Base-by-base conservation (phyloP, 495 filamentous ascomycete genomes). In the Penicillium riverlandense region DNA sequence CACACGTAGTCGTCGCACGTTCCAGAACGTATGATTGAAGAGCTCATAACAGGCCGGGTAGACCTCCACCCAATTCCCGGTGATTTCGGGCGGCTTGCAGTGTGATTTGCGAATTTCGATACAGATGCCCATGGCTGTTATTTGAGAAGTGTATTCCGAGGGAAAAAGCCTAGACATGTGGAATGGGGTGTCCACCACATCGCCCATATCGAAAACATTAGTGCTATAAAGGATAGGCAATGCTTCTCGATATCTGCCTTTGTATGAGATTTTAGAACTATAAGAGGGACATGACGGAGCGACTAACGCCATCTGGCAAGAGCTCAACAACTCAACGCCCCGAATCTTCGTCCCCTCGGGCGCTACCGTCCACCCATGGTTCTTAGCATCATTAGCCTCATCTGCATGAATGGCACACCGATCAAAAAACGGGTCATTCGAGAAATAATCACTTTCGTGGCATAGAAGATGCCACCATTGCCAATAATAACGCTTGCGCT, bases 401-500 rank as follows among this genome's bases (percentile, higher is more conserved):
- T 38, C 34, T 8, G 16, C 22, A 11, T 8, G 10, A 10, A 13
- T 32, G 3, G 10, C n/a, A 41, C 47, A 49, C 8, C 11, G 12
- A 15, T 54, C 43, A 9, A 28, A 13, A 31, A 8, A 12, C 11
- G 12, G 14, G 14, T 50, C 47, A 11, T 43, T 7, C 27, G 32
- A 6, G 11, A 44, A 51, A 11, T 6, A 11, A 36, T 45, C 29
- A 8, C 11, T 39, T 15, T 45, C 4, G 2, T 44, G 29, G 39
- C 52, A 55, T 28, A 55, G 32, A 38, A 12, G 7, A 32, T 55
- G 52, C 38, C 39, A 45, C 52, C 52, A 55, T 9, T 40, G 31
- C 48, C 48, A 55, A 27, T 9, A 55, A 27, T 9, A 33, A 33
- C 41, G 44, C n/a, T 34, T 32, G 16, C 38, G 31, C n/a, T n/a